Base-by-base conservation (phyloP, 139 green algal genomes). In the Haematococcus lacustris region DNA sequence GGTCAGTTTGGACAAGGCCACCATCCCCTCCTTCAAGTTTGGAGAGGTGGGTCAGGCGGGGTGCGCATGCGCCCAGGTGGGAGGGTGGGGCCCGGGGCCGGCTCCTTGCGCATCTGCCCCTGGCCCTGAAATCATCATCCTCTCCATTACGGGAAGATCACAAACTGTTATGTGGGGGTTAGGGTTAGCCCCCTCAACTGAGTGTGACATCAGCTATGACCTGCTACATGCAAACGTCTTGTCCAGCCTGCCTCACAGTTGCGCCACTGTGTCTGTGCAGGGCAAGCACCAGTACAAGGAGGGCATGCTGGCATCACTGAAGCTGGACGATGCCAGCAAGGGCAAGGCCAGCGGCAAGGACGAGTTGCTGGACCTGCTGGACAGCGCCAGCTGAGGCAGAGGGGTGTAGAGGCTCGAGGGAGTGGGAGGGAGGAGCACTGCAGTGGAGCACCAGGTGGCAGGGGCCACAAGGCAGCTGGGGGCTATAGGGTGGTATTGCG, bases 351-450 rank as follows among this genome's bases (percentile, higher is more conserved):
- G 40, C 3, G 68, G 59, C 1, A 57, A 51, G 34, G 70, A 75
- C 32, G 70, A 75, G 28, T 37, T 75, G 53, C 57, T 75, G n/a
- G 70, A 61, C 51, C 33, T 75, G 34, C 13, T 75, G 70, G 68
- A 57, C 21, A 57, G 47, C 13, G 47, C 47, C 21, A 21, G 47
- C 13, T 57, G 47, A 57, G 47, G 13, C 47, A 57, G 13, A 57
- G 47, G 13, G 47, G 13, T 57, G 13, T 21, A 57, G 47, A 28
- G 47, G 47, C 21, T 57, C 47, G n/a, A n/a, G n/a, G n/a, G n/a
- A n/a, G n/a, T n/a, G n/a, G n/a, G n/a, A n/a, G n/a, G n/a, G n/a
- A n/a, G n/a, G n/a, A n/a, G n/a, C n/a, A n/a, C n/a, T n/a, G n/a
- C n/a, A n/a, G n/a, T n/a, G n/a, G n/a, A n/a, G n/a, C n/a, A n/a